A percentile compares a stretch with the other conserved stretches of the same genome.
Conservation (phyloP, 805 yeast species). For the Sugiyamaella chiloensis region DNA sequence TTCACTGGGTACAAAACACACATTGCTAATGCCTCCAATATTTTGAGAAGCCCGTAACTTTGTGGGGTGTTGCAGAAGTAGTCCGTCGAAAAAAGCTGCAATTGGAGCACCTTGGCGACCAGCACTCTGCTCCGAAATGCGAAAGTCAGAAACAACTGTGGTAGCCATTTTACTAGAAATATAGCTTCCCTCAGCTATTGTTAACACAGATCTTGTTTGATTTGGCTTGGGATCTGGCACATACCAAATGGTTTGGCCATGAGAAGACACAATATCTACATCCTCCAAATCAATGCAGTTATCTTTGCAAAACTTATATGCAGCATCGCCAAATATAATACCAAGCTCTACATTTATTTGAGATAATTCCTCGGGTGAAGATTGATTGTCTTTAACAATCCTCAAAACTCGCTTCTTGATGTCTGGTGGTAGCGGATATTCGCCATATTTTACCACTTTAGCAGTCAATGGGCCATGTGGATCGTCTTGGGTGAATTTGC, state of each 20-base stretch:
- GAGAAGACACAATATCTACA: conserved; percentile 29
- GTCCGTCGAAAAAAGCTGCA: conserved; percentile 29
- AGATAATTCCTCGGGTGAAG: conserved; percentile 18
- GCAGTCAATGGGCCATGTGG: conserved; percentile 13
- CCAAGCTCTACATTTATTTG: conserved; percentile 20
- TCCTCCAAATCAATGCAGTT: conserved; percentile 9
- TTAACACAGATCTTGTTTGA: conserved; percentile 24
- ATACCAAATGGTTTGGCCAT: conserved; percentile 33
- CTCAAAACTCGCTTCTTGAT: conserved; percentile 17
- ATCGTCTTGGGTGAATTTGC: conserved; percentile 16
- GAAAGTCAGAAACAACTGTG: conserved; percentile 29
- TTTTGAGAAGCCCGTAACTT: conserved; percentile 28
- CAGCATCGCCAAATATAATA: conserved; percentile 20
- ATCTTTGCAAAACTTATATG: conserved; percentile 15
- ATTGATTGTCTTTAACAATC: conserved; percentile 16
- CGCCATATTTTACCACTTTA: conserved; percentile 14
- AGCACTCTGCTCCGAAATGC: conserved; percentile 29
- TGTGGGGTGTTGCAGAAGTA: conserved; percentile 25
- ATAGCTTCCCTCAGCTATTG: conserved; percentile 27
- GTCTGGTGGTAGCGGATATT: conserved; percentile 14
- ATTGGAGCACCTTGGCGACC: conserved; percentile 34
- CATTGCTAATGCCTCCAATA: conserved; percentile 33
- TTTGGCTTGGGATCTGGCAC: conserved; percentile 21
- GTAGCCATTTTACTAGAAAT: conserved; percentile 21
- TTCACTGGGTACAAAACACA: conserved; percentile 28